These are phyloP conservation scores for Collybiopsis confluens DNA, from an alignment of 768 basidiomycete genomes.

Conservation along the genomic window DNA sequence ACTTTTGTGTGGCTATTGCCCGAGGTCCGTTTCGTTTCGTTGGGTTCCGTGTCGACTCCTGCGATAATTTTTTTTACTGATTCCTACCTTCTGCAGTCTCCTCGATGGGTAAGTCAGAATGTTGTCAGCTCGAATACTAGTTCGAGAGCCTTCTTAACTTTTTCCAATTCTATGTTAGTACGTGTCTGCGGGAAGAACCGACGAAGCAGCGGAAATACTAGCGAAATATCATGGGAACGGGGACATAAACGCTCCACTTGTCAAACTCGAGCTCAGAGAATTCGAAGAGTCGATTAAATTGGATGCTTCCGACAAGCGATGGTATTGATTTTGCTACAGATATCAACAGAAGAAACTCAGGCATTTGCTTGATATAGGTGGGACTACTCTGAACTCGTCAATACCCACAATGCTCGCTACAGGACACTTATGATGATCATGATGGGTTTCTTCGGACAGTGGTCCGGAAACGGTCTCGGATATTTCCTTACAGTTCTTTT, in stretches of 20 bases:
- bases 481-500: constrained; percentile 43
- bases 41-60: too few species aligned
- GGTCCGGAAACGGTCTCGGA: constrained; percentile 37
- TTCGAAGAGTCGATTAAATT: constrained; percentile 44
- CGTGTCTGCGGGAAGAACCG: not conserved
- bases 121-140: too few species aligned
- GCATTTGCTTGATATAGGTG: constrained; percentile 25
- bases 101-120: constrained; percentile 41
- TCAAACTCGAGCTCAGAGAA: constrained; percentile 48
- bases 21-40: constrained; percentile 12
- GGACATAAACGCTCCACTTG: constrained; percentile 44
- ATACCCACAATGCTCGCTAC: constrained; percentile 41
- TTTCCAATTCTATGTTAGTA: not conserved
- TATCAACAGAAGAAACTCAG: not conserved
- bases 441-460: constrained; percentile 51
- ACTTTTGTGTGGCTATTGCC: constrained; percentile 27
- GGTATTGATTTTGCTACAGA: constrained; percentile 19
- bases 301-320: constrained; percentile 53
- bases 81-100: constrained; percentile 39
- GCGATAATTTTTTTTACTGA: too few species aligned
- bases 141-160: constrained; percentile 36
- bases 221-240: constrained; percentile 51
- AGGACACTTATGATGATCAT: constrained; percentile 44
- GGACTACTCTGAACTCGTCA: constrained; percentile 49
- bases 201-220: constrained; percentile 30